These are phyloP conservation scores for Monilinia vaccinii-corymbosi DNA, from an alignment of 2,329 filamentous ascomycete species.

Conservation along the genomic window DNA sequence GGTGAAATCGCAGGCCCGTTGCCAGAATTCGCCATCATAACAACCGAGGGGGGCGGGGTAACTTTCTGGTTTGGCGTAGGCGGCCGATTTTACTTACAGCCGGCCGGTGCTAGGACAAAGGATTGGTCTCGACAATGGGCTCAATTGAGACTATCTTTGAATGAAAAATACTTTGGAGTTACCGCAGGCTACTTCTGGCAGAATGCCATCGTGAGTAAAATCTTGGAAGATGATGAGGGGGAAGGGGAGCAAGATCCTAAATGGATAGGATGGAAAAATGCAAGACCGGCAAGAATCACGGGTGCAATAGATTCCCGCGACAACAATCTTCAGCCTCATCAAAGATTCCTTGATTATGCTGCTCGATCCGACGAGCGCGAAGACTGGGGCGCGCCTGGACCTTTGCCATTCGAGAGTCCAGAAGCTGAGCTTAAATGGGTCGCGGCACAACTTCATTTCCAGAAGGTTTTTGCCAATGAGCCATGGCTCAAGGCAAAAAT, in stretches of 20 bases:
- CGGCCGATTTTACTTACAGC: constrained; percentile 16
- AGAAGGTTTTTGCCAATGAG: neutral
- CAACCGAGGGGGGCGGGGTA: constrained; percentile 21
- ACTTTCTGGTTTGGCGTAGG: constrained; percentile 24
- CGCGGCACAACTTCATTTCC: neutral
- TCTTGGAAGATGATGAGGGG: constrained; percentile 4
- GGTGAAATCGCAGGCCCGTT: constrained; percentile 26
- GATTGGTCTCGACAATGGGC: constrained; percentile 14
- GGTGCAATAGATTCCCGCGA: neutral
- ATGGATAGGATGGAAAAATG: constrained; percentile 6
- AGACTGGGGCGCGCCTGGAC: constrained; percentile 5
- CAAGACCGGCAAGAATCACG: neutral
- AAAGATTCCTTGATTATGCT: neutral
- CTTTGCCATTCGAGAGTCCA: constrained; percentile 2
- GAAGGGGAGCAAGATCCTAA: constrained; percentile 3
- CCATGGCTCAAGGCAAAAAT: neutral
- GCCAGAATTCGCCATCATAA: constrained; percentile 26
- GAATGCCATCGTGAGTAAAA: constrained; percentile 13
- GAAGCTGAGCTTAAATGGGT: constrained; percentile 9
- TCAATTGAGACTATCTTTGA: constrained; percentile 10
- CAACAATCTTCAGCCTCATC: too few species aligned
- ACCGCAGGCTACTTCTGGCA: constrained; percentile 20
- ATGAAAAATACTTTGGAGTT: constrained; percentile 5
- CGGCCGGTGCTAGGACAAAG: neutral
- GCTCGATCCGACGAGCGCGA: neutral